Base-by-base conservation (phyloP, 192 early-diverging fungal genomes). In the Cetraspora pellucida region DNA sequence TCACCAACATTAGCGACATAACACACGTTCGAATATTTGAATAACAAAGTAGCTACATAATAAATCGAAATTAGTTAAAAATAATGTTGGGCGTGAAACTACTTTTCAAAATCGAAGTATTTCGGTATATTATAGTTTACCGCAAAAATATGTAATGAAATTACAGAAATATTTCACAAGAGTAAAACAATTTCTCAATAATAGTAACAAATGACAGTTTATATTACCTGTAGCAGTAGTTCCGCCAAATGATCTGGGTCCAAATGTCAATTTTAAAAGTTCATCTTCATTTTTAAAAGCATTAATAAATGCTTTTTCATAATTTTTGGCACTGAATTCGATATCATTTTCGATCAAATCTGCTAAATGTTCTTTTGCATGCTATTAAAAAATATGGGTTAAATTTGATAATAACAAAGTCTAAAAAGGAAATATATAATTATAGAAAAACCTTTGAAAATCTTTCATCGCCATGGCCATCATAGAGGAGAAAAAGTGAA, bases 1-100 rank as follows among this genome's bases (percentile, higher is more conserved):
- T 66, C 64, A 5, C 64, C 64, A 37, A 66, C 64, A 46, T 66
- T 66, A 44, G 64, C 64, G 31, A 66, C 31, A 44, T 66, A 66
- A 44, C 6, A 66, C 28, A 31, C 19, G 17, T 30, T 44, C 37
- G 11, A 16, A 43, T 44, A 37, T 8, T 43, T 30, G 14, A 66
- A 44, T 2, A 66, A 66, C 37, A 66, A 44, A 8, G 64, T 10
- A 10, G 31, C 64, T 63, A 27, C 11, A 63, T 54, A 14, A 54
- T 14, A 61, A 61, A 23, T 23, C 13, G 27, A 31, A 61, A 6
- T 61, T 28, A 9, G 0, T 61, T 6, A 28, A 0, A 21, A 28
- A 28, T 28, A 28, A 28, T 27, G 14, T 61, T 37, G 31, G 2
- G 31, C 2, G 5, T 5, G 31, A 37, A 37, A 37, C 5, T 37